These are phyloP conservation scores for Solanum aculeatissimum DNA, from an alignment of 305 asterid genomes.

Conservation along the genomic window DNA sequence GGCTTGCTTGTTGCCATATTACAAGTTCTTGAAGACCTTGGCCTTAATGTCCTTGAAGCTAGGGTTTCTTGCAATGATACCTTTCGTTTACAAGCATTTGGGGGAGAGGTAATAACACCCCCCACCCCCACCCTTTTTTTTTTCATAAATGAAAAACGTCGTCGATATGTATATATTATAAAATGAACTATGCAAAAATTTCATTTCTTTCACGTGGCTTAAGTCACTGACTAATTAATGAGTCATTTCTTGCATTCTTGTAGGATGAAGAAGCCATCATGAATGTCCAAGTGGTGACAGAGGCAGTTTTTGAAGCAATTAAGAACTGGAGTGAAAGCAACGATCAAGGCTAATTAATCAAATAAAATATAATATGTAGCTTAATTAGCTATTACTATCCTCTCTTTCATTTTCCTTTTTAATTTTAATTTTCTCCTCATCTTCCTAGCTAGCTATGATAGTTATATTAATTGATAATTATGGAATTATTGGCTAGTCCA, in stretches of 20 bases:
- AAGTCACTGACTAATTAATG: not conserved
- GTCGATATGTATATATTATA: not conserved
- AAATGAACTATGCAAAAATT: not conserved
- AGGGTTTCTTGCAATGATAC: conserved; percentile 78
- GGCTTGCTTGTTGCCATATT: conserved; percentile 57
- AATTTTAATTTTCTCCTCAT: not conserved
- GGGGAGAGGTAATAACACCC: conserved; percentile 72
- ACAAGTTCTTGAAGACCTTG: conserved; percentile 69
- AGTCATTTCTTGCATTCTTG: not conserved
- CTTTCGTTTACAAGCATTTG: conserved; percentile 69
- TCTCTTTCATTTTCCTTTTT: not conserved
- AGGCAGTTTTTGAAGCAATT: conserved; percentile 49
- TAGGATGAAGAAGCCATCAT: conserved; percentile 43
- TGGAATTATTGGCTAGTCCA: not conserved
- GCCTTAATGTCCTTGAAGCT: conserved; percentile 75
- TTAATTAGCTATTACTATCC: not conserved
- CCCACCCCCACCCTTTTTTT: no score
- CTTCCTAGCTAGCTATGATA: not conserved
- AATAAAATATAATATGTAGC: not conserved
- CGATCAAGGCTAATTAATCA: conserved; percentile 5
- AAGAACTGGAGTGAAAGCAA: conserved; percentile 57
- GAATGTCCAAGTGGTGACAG: conserved; percentile 49
- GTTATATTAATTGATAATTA: not conserved
- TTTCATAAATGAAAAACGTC: no score
- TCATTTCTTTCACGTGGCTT: not conserved